A percentile compares a stretch with the other conserved stretches of the same genome.
These are phyloP conservation scores for Boletus vermiculosoides DNA, from an alignment of 768 basidiomycete species.

Conservation along the genomic window DNA sequence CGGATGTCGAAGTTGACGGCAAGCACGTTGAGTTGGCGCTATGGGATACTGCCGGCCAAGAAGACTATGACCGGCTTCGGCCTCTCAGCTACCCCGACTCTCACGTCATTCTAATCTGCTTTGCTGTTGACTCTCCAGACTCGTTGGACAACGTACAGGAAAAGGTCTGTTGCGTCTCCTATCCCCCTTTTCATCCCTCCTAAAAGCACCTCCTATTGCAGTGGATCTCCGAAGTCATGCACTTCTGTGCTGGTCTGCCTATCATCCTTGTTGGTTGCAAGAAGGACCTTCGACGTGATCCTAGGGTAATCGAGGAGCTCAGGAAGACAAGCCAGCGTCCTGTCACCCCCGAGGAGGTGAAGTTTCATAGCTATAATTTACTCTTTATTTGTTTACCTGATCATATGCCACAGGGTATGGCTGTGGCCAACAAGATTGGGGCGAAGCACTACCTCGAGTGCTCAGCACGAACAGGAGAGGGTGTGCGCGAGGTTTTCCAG, in stretches of 20 bases:
- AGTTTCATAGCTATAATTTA: constrained; percentile 10
- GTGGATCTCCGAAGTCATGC: constrained; percentile 99
- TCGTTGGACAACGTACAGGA: constrained; percentile 99
- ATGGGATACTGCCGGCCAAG: constrained; percentile 99
- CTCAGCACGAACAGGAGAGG: constrained; percentile 93
- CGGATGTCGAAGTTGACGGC: constrained; percentile 97
- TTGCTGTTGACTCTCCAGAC: constrained; percentile 96
- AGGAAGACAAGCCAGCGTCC: constrained; percentile 93
- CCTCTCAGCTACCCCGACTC: constrained; percentile 98
- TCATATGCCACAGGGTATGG: constrained; percentile 68
- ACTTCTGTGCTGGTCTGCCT: constrained; percentile 92
- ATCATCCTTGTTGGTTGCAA: constrained; percentile 99
- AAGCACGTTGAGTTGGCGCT: constrained; percentile 98
- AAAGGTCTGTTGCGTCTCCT: constrained; percentile 63
- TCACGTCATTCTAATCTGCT: constrained; percentile 99
- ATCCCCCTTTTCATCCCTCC: constrained; percentile 3
- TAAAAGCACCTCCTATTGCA: constrained; percentile 33
- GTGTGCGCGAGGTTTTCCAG: constrained; percentile 98
- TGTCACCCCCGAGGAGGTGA: constrained; percentile 89
- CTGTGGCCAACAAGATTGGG: constrained; percentile 93
- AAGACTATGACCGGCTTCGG: constrained; percentile 98
- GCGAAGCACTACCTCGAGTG: constrained; percentile 98
- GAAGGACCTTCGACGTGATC: constrained; percentile 95
- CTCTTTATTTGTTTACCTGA: background rate
- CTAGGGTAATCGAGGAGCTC: constrained; percentile 90